Evolutionary conservation across 192 early-diverging fungal species (phyloP).

Genomic region (Pilobolus umbonatus): DNA sequence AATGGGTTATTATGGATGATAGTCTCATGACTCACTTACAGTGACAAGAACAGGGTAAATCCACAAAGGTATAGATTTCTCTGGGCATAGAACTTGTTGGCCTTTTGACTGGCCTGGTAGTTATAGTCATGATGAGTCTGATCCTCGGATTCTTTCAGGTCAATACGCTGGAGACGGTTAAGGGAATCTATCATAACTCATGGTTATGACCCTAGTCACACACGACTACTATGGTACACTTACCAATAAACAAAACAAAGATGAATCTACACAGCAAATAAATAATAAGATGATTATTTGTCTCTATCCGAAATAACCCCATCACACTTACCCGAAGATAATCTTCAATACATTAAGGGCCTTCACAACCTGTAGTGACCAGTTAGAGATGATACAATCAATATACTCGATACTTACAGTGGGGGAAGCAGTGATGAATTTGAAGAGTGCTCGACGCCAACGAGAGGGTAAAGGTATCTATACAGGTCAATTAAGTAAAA

Average conservation of each 20-base stretch:
- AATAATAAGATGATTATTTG: not conserved
- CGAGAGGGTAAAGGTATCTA: constrained; percentile 50
- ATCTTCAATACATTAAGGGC: constrained; percentile 43
- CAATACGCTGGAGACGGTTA: constrained; percentile 41
- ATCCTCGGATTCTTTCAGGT: constrained; percentile 15
- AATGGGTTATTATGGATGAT: not conserved
- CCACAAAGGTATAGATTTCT: constrained; percentile 59
- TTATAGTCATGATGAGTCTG: constrained; percentile 30
- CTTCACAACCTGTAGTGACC: constrained; percentile 16
- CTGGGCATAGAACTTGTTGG: constrained; percentile 54
- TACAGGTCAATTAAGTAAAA: not conserved
- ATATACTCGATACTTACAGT: constrained; percentile 25
- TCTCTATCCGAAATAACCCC: not conserved
- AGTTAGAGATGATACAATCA: not conserved
- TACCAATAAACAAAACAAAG: constrained; percentile 55
- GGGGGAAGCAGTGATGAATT: constrained; percentile 40
- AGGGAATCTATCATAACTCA: constrained; percentile 38
- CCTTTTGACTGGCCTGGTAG: constrained; percentile 33
- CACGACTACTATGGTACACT: not conserved
- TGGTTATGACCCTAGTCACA: not conserved
- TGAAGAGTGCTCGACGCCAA: constrained; percentile 48
- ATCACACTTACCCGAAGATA: constrained; percentile 46
- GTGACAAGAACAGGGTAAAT: constrained; percentile 54
- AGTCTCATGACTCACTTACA: constrained; percentile 28
- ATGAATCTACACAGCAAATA: constrained; percentile 41